These are phyloP conservation scores for Guadua angustifolia DNA, from an alignment of 176 grass and related monocot genomes.

Conservation along the genomic window DNA sequence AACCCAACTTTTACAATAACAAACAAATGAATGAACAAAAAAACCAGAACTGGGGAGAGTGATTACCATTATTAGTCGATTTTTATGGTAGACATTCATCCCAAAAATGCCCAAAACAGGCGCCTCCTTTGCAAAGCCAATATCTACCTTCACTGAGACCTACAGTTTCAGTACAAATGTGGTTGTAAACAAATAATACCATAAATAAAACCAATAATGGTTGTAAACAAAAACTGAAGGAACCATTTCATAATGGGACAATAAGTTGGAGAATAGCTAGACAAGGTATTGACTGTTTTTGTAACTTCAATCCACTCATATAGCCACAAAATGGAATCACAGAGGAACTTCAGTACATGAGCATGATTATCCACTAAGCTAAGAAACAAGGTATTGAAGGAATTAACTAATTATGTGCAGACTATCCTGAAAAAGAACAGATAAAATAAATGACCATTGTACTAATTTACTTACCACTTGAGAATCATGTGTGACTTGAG, in stretches of 20 bases:
- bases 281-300: neutral
- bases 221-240: neutral
- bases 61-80: constrained; percentile 92
- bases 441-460: constrained; percentile 12
- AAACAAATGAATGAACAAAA: constrained; percentile 23
- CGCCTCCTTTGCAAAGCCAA: constrained; percentile 98
- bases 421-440: constrained; percentile 31
- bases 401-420: neutral
- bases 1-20: neutral
- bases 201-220: neutral
- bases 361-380: constrained; percentile 4
- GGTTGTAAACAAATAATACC: constrained; percentile 29
- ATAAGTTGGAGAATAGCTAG: neutral
- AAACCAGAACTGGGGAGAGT: constrained; percentile 4
- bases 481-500: constrained; percentile 70
- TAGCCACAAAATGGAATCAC: constrained; percentile 2
- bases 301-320: neutral
- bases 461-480: constrained; percentile 63
- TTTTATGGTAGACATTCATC: constrained; percentile 96
- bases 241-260: constrained; percentile 22
- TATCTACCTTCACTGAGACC: constrained; percentile 66
- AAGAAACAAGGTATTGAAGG: constrained; percentile 12
- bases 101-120: constrained; percentile 97
- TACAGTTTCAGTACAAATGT: constrained; percentile 40
- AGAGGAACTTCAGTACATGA: neutral